Conservation (phyloP, 441 rosid genomes). For the Jatropha podagrica region DNA sequence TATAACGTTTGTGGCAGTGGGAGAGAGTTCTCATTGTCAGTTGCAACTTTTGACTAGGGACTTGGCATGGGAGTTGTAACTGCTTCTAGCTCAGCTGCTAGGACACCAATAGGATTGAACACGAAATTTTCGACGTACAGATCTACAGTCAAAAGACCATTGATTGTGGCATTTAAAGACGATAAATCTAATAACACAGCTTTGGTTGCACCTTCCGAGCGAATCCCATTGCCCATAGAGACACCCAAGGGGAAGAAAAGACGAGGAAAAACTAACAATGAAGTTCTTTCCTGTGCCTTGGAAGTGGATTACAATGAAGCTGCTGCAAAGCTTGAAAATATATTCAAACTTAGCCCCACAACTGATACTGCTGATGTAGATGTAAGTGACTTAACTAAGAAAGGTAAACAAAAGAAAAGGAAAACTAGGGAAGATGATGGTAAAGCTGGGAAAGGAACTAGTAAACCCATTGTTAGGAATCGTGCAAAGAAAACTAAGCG, state of each 20-base stretch:
- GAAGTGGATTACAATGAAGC: conserved; percentile 81
- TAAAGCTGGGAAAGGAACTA: conserved; percentile 20
- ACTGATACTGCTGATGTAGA: conserved; percentile 35
- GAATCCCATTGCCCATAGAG: conserved; percentile 45
- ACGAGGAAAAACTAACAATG: conserved; percentile 40
- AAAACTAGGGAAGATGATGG: conserved; percentile 34
- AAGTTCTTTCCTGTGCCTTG: conserved; percentile 36
- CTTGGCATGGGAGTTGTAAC: conserved; percentile 85
- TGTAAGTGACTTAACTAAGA: conserved; percentile 28
- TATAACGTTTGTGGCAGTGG: conserved; percentile 32
- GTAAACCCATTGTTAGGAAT: conserved; percentile 44
- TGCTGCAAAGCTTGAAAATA: conserved; percentile 82
- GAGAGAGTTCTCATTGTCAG: not conserved
- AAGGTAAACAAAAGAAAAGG: conserved; percentile 40
- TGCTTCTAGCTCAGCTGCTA: conserved; percentile 76
- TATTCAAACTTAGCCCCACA: conserved; percentile 75
- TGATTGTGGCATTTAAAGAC: conserved; percentile 62
- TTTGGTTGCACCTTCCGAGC: conserved; percentile 44
- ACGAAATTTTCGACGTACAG: conserved; percentile 40
- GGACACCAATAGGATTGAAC: conserved; percentile 59
- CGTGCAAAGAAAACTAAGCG: conserved; percentile 47
- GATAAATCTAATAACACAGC: conserved; percentile 52
- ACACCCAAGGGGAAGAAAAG: conserved; percentile 45
- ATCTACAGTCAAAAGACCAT: conserved; percentile 41
- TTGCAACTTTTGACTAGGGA: conserved; percentile 6